phyloP scores from a whole-genome alignment of 208 protist species.

The Trypanosoma melophagium region DNA sequence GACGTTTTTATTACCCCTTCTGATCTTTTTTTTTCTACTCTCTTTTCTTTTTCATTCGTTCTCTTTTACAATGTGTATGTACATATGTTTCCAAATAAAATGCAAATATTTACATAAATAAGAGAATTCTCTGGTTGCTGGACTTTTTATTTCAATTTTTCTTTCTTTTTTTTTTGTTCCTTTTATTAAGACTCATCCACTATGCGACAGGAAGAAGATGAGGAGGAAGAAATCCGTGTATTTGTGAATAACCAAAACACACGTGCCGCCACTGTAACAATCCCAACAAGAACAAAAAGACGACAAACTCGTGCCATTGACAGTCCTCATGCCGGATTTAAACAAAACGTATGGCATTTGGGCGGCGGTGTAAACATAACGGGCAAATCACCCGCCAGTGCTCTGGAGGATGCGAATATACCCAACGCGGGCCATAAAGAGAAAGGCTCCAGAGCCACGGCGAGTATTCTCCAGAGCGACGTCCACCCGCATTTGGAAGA shows the following conservation, averaged over 20 bases:
- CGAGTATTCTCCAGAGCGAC: slow-evolving; percentile 47
- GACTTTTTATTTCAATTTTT: slow-evolving; percentile 13
- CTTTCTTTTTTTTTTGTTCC: slow-evolving; percentile 17
- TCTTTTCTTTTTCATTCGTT: slow-evolving; percentile 4
- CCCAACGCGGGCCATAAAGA: too few relatives aligned
- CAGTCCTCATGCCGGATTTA: too few relatives aligned
- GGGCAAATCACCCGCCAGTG: too few relatives aligned
- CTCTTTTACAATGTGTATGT: not conserved
- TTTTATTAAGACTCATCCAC: slow-evolving; percentile 1
- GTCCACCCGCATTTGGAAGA: slow-evolving; percentile 71
- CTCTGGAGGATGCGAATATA: too few relatives aligned
- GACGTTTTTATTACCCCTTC: slow-evolving; percentile 14
- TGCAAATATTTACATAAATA: not conserved
- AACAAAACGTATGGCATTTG: too few relatives aligned
- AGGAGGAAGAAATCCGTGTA: slow-evolving; percentile 37
- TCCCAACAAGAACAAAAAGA: slow-evolving; percentile 29
- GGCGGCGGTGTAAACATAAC: too few relatives aligned
- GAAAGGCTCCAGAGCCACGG: slow-evolving; percentile 63
- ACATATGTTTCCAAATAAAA: slow-evolving; percentile 1
- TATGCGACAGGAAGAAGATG: slow-evolving; percentile 4
- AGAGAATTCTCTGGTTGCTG: slow-evolving; percentile 15
- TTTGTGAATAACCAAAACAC: slow-evolving; percentile 91
- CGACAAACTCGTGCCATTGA: too few relatives aligned
- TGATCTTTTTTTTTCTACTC: slow-evolving; percentile 1
- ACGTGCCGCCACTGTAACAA: slow-evolving; percentile 41